phyloP scores from a whole-genome alignment of 202 grass and related monocot genomes.

The Panicum hallii region DNA sequence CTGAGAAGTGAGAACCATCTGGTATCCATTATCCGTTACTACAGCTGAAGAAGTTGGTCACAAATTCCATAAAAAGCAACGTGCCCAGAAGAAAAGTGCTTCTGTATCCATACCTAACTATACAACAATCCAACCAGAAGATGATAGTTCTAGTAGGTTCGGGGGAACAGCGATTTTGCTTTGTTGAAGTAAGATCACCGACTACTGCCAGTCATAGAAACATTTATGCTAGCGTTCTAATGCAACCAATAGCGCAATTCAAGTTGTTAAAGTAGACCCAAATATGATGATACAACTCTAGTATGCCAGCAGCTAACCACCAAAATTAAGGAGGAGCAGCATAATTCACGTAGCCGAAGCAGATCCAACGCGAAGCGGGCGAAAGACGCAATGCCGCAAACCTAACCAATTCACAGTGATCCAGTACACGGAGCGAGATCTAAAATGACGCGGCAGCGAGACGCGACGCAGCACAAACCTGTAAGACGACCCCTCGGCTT shows the following conservation, averaged over 20 bases:
- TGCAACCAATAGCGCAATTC: background rate
- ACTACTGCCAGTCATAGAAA: slow-evolving; percentile 6
- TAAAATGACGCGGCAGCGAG: slow-evolving; percentile 31
- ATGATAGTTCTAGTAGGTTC: background rate
- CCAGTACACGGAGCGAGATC: slow-evolving; percentile 21
- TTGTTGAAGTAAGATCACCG: background rate
- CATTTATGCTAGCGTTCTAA: background rate
- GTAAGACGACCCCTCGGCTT: slow-evolving; percentile 63
- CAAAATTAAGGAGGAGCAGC: background rate
- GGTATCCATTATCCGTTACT: slow-evolving; percentile 4
- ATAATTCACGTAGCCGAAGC: slow-evolving; percentile 1
- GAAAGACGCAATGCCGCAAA: slow-evolving; percentile 15
- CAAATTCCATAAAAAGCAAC: background rate
- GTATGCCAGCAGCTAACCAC: background rate
- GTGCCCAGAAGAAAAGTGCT: background rate
- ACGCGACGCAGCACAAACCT: slow-evolving; percentile 50
- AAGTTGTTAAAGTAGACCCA: background rate
- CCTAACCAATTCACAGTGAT: slow-evolving; percentile 4
- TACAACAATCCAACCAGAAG: slow-evolving; percentile 4
- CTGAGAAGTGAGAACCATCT: background rate
- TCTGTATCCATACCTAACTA: slow-evolving; percentile 2
- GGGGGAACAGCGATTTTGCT: background rate
- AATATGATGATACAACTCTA: slow-evolving; percentile 11
- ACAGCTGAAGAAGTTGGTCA: background rate
- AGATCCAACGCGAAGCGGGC: background rate